Evolutionary conservation across 306 rosid genomes (phyloP).

Genomic region (Coriaria nepalensis): DNA sequence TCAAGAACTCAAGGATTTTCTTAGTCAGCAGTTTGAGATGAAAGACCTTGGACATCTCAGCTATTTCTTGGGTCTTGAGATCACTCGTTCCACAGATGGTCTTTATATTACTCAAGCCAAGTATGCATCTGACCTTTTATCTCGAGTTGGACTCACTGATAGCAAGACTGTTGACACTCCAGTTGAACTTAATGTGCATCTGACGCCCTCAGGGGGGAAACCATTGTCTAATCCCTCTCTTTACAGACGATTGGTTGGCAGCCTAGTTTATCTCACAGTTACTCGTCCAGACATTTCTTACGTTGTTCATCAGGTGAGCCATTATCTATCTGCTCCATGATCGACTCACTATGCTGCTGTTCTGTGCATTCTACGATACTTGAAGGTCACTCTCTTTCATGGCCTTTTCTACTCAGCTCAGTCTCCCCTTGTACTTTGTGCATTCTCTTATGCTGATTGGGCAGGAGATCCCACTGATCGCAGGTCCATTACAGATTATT

Average conservation of each 20-base stretch:
- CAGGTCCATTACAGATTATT: no score
- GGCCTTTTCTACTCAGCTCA: not conserved
- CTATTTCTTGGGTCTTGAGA: slow-evolving; percentile 7
- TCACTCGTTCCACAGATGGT: not conserved
- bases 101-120: slow-evolving; percentile 1
- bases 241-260: not conserved
- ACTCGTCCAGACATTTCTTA: not conserved
- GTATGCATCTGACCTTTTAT: not conserved
- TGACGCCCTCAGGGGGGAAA: not conserved
- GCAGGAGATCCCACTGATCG: not conserved
- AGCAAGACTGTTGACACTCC: not conserved
- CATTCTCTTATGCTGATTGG: not conserved
- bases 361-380: not conserved
- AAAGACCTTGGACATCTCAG: not conserved
- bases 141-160: not conserved
- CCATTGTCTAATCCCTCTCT: not conserved
- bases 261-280: slow-evolving; percentile 3
- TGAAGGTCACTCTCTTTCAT: not conserved
- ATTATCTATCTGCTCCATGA: not conserved
- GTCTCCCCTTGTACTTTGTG: not conserved
- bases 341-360: not conserved
- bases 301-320: not conserved
- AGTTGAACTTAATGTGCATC: not conserved
- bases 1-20: not conserved
- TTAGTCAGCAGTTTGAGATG: not conserved